Conservation (phyloP, 352 stramenopile genomes). For the Globisporangium abappressorium region DNA sequence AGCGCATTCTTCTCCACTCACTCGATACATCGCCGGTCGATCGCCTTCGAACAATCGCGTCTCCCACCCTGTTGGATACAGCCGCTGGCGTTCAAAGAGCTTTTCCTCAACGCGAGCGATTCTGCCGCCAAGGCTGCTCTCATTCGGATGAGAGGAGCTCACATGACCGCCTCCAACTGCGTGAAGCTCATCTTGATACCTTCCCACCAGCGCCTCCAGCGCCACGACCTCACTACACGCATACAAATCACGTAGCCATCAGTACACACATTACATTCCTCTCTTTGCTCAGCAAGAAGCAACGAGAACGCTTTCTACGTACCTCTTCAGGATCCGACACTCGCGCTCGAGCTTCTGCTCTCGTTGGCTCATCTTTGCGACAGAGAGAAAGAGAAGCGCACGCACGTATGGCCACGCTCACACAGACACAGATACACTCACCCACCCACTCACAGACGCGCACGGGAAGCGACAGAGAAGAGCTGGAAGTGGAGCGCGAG, state of each 20-base stretch:
- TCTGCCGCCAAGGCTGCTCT: not conserved
- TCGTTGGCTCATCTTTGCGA: constrained; percentile 9
- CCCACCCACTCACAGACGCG: not conserved
- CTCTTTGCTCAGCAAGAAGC: not conserved
- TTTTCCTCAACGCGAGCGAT: constrained; percentile 39
- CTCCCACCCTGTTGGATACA: constrained; percentile 33
- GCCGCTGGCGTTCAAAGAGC: constrained; percentile 53
- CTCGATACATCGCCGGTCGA: constrained; percentile 24
- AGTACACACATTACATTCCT: not conserved
- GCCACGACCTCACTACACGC: constrained; percentile 48
- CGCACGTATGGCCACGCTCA: not conserved
- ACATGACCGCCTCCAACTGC: not conserved
- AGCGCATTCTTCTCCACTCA: constrained; percentile 26
- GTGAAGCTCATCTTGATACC: constrained; percentile 57
- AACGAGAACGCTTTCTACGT: not conserved
- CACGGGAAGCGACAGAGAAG: constrained; percentile 4
- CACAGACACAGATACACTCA: not conserved
- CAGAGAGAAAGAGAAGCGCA: not conserved
- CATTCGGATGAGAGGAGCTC: constrained; percentile 5
- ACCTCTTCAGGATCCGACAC: constrained; percentile 36
- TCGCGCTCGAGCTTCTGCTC: constrained; percentile 40
- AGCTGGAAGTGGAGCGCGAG: not conserved
- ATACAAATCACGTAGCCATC: not conserved
- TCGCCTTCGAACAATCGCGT: constrained; percentile 14
- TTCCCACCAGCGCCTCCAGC: constrained; percentile 54